A percentile compares a stretch with the other conserved stretches of the same genome.
phyloP scores from a whole-genome alignment of 208 protist species.

The Balamuthia mandrillaris region DNA sequence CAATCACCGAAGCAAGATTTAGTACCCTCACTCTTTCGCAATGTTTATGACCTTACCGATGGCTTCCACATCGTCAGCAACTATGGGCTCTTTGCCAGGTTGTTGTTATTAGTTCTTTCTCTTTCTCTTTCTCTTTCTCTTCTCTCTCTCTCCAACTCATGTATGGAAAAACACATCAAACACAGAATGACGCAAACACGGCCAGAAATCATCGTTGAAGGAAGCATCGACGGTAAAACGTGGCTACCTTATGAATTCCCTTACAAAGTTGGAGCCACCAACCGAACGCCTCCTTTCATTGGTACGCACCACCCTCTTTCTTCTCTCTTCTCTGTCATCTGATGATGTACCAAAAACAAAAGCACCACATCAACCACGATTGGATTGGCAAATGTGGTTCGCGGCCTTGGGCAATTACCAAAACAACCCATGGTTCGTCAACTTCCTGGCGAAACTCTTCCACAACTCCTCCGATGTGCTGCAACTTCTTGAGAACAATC shows the following conservation, averaged over 20 bases:
- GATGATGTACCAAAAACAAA: not conserved
- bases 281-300: constrained; percentile 24
- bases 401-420: constrained; percentile 1
- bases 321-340: not conserved
- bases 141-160: too few species aligned
- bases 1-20: too few species aligned
- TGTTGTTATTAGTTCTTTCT: not conserved
- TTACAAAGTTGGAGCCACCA: constrained; percentile 40
- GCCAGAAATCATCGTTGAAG: constrained; percentile 46
- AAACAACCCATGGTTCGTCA: constrained; percentile 30
- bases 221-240: not conserved
- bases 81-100: constrained; percentile 38
- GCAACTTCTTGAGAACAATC: constrained; percentile 30
- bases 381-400: constrained; percentile 62
- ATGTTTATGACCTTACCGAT: not conserved
- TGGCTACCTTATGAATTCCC: constrained; percentile 49
- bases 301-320: not conserved
- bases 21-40: too few species aligned
- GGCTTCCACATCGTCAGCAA: not conserved
- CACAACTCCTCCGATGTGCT: constrained; percentile 37
- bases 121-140: not conserved
- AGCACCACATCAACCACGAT: constrained; percentile 43
- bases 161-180: too few species aligned
- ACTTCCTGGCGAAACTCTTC: constrained; percentile 35
- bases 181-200: constrained; percentile 36